Evolutionary conservation across 2,329 filamentous ascomycete species (phyloP), one percentile per base, ranked within the genome.

Genomic region (Acrocalymma vagum): DNA sequence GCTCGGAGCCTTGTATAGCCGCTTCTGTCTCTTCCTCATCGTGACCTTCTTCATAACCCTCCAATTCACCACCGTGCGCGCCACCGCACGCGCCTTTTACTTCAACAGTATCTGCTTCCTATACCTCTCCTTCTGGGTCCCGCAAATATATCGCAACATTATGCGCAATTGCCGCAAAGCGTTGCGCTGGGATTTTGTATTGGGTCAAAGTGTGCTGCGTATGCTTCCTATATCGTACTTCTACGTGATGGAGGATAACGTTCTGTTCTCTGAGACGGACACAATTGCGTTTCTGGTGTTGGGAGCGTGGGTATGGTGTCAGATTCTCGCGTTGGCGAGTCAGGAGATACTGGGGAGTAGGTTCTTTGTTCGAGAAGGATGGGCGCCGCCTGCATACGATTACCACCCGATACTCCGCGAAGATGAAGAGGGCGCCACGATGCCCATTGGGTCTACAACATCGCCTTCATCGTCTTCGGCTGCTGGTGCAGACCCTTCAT

Each of bases 141-240:
- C 94, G 0, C 94, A 99, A 67, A 95, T 97, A 54, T 83, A 88
- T 63, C 88, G 94, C 48, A 99, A 99, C 67, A 78, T 88, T 37
- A 84, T 89, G 70, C 88, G 93, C 38, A 96, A 96, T 71, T 96
- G 91, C 69, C 89, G 92, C 26, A 89, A 88, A 58, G 92, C 93
- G 1, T 78, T 97, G n/a, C 81, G 86, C 3, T 96, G 92, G 91
- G 87, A 88, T 45, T 99, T 95, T 63, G 87, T 96, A 40, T 64
- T 91, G 15, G 92, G 91, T 3, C 89, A 96, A 67, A 94, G 88
- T 31, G 58, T 86, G 5, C 78, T 95, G 6, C 86, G 94, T 2
- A 75, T 95, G 5, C 72, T 88, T 1, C 93, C 94, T 1, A 82
- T 96, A 38, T 78, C 86, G 2, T 97, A 97, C 66, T 93, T 97